Base-by-base conservation (phyloP, 2,329 filamentous ascomycete species). In the Hymenoscyphus scutula region DNA sequence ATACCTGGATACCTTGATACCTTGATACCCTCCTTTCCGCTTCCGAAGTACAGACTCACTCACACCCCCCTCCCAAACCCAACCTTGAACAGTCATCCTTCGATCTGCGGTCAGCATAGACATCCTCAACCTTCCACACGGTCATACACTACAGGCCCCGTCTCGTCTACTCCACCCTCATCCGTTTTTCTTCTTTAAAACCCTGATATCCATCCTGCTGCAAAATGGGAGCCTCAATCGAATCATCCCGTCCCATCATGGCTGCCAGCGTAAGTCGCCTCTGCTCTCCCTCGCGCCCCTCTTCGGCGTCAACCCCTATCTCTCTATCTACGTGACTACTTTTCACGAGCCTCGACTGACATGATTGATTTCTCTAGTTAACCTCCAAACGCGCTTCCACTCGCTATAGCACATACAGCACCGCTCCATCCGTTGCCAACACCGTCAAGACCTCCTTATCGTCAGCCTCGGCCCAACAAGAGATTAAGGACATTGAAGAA, bases 401-500 rank as follows among this genome's bases (percentile, higher is more conserved):
- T 68, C 78, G 82, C 67, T 82, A 79, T 74, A 84, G 81, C 60
- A 82, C 80, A 53, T 79, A 82, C 70, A 82, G 79, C 69, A 76
- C 75, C 54, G 77, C 78, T 41, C 73, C 76, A 37, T 81, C 80
- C 37, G 77, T 81, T 51, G 75, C 76, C 53, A 80, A 79, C 56
- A 76, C 73, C 54, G 64, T 72, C 59, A 65, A 69, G 32, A 73
- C 71, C 11, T 70, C 68, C 34, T 65, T 68, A 56, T 70, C 65
- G 56, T 69, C 73, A 60, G 74, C 72, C 27, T 72, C 71, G 8
- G 73, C 72, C 1, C 68, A 70, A 13, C 68, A 73, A 63, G 74
- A 75, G 60, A 86, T 91, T 77, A 84, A 83, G 72, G 81, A 86
- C 63, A 85, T 88, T 75, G 83, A 85, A 65, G 82, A 86, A 56